Evolutionary conservation across 2,329 filamentous ascomycete species (phyloP), one percentile per base, ranked within the genome.

Genomic region (Monosporascus sp.): DNA sequence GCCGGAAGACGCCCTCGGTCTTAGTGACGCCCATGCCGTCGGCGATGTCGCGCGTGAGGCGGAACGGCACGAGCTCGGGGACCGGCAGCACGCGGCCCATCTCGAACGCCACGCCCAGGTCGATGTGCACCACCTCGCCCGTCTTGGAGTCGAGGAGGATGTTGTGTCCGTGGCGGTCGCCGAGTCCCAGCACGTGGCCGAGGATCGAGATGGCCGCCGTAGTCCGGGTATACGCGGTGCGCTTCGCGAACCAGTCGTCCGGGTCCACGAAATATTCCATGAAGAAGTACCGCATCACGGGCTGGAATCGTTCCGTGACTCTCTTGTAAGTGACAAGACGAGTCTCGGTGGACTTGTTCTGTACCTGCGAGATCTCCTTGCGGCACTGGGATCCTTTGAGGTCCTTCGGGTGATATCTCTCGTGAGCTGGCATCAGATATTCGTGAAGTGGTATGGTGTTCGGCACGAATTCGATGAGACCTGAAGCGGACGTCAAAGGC

Each of bases 11-110:
- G 3, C 94, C 94, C 70, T 99, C 95, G 0, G 92, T 96, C 64
- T 90, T 91, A 3, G 90, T 95, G 61, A 96, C 88, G 27, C 94
- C 94, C 90, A 99, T 97, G 26, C 91, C 95, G 66, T 99, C 95
- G 5, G 97, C 90, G 51, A 99, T 86, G 64, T 99, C 94, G 51
- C 94, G 83, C 9, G 94, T 97, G 51, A 99, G 76, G 1, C 94
- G 85, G 77, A 99, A 99, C 0, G 94, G 95, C 0, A 99, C 94
- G 3, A 96, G 83, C 73, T 99, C 95, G 0, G 94, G 95, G 1
- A 99, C 88, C 0, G 93, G 93, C 0, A 99, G 76, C n/a, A 99
- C 86, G 19, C 94, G 88, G 1, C 95, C 94, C 65, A 93, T 91
- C 72, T 99, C 95, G 67, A 99, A 99, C 0, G 93, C 93, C 3